phyloP scores from a whole-genome alignment of 495 filamentous ascomycete genomes.

The Hypoxylon crocopeplum region DNA sequence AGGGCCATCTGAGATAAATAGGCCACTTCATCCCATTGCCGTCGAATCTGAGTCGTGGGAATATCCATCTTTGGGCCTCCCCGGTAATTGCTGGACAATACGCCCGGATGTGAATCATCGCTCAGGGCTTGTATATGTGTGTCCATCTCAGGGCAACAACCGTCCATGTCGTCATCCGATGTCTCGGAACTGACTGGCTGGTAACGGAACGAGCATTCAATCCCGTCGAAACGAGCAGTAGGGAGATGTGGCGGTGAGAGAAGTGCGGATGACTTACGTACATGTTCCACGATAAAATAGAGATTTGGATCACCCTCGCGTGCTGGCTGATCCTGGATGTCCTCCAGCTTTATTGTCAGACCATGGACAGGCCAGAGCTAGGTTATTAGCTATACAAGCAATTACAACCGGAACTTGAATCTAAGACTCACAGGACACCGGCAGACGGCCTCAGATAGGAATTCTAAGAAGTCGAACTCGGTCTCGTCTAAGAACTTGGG shows the following conservation, averaged over 20 bases:
- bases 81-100: background rate
- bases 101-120: background rate
- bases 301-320: constrained; percentile 37
- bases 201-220: constrained; percentile 40
- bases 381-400: constrained; percentile 8
- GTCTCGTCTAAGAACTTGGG: background rate
- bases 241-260: constrained; percentile 40
- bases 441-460: constrained; percentile 33
- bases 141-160: background rate
- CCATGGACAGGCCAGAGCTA: constrained; percentile 38
- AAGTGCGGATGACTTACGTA: constrained; percentile 39
- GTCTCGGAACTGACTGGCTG: background rate
- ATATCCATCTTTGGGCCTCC: background rate
- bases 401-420: background rate
- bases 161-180: background rate
- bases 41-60: background rate
- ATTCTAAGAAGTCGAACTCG: constrained; percentile 29
- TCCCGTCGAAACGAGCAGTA: constrained; percentile 41
- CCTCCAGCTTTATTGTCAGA: constrained; percentile 28
- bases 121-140: constrained; percentile 10
- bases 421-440: constrained; percentile 29
- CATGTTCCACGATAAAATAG: constrained; percentile 41
- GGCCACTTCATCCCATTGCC: constrained; percentile 33
- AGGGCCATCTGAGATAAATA: constrained; percentile 45
- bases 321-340: constrained; percentile 28